Evolutionary conservation across 768 basidiomycete species (phyloP).

Genomic region (Gymnopilus junonius): DNA sequence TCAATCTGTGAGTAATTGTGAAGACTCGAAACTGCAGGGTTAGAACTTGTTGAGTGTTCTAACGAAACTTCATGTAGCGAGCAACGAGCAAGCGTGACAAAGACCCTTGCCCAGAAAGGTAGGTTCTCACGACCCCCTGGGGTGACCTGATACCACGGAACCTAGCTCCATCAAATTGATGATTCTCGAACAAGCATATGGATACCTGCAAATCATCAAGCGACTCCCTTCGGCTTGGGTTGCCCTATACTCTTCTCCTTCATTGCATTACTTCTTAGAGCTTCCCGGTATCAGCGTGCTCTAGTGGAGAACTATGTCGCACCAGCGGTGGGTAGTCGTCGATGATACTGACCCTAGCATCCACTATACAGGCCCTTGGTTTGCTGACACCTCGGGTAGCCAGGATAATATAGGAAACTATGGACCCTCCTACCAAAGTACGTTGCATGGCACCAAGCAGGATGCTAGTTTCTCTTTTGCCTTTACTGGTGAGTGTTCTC

Average conservation of each 20-base stretch:
- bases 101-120: too few relatives aligned
- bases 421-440: constrained; percentile 34
- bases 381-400: constrained; percentile 26
- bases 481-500: constrained; percentile 30
- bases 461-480: constrained; percentile 31
- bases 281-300: not conserved
- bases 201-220: not conserved
- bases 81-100: too few relatives aligned
- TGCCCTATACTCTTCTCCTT: not conserved
- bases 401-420: constrained; percentile 33
- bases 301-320: not conserved
- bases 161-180: not conserved
- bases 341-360: constrained; percentile 39
- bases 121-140: too few relatives aligned
- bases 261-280: not conserved
- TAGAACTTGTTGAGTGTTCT: too few relatives aligned
- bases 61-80: too few relatives aligned
- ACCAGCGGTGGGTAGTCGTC: constrained; percentile 33
- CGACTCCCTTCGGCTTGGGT: not conserved
- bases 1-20: too few relatives aligned
- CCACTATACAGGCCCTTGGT: constrained; percentile 36
- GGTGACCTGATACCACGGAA: too few relatives aligned
- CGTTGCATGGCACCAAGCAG: constrained; percentile 33
- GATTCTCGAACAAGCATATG: not conserved
- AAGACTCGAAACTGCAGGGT: too few relatives aligned